These are phyloP conservation scores for Hirsutella minnesotensis DNA, from an alignment of 2,329 filamentous ascomycete species.

Conservation along the genomic window DNA sequence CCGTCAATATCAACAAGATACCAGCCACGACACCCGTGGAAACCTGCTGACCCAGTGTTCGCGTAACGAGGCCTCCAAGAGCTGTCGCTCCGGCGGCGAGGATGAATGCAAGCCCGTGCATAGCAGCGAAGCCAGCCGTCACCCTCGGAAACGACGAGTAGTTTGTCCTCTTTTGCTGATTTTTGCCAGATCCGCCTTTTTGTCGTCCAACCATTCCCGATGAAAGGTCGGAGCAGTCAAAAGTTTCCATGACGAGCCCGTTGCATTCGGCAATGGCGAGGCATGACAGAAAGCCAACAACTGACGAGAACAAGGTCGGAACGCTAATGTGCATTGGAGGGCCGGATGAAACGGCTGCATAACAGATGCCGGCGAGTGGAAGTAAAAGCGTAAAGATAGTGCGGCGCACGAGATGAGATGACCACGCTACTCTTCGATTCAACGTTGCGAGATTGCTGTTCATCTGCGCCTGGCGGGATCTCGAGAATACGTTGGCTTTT, in stretches of 20 bases:
- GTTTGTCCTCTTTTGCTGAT: slow-evolving; percentile 42
- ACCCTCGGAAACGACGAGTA: slow-evolving; percentile 69
- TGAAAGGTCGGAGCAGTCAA: slow-evolving; percentile 69
- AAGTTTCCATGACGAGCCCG: slow-evolving; percentile 69
- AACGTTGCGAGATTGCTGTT: slow-evolving; percentile 58
- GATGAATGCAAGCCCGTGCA: slow-evolving; percentile 58
- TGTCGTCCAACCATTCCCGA: slow-evolving; percentile 53
- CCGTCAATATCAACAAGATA: slow-evolving; percentile 52
- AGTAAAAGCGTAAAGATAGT: slow-evolving; percentile 55
- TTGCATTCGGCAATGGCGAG: slow-evolving; percentile 67
- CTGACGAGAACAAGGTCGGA: slow-evolving; percentile 52
- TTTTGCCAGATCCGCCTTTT: slow-evolving; percentile 25
- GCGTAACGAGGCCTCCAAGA: slow-evolving; percentile 54
- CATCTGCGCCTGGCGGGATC: slow-evolving; percentile 45
- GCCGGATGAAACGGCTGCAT: slow-evolving; percentile 55
- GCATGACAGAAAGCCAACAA: slow-evolving; percentile 59
- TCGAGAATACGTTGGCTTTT: slow-evolving; percentile 57
- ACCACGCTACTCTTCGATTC: slow-evolving; percentile 52
- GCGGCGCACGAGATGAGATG: slow-evolving; percentile 59
- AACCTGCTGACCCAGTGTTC: slow-evolving; percentile 53
- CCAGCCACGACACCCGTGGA: slow-evolving; percentile 58
- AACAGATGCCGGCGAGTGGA: slow-evolving; percentile 54
- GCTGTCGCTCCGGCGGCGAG: slow-evolving; percentile 57
- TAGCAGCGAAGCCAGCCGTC: slow-evolving; percentile 56
- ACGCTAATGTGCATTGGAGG: slow-evolving; percentile 47